Base-by-base conservation (phyloP, 768 basidiomycete genomes). In the Pleurotus citrinopileatus region DNA sequence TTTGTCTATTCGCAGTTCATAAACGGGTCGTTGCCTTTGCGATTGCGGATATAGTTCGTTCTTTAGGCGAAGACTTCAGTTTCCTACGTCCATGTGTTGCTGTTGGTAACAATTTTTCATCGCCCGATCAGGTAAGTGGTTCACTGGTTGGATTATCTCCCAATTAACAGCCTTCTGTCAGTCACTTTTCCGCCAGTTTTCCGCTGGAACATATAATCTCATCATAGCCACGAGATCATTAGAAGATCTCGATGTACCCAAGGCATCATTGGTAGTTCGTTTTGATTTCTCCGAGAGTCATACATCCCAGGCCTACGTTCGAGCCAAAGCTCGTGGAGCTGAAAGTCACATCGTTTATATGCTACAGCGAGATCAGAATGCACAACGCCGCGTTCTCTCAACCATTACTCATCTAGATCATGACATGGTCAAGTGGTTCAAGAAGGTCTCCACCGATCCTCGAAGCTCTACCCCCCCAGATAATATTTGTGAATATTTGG, bases 241-340 rank as follows among this genome's bases (percentile, higher is more conserved):
- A 4, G 82, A 86, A 63, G 86, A 87, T 61, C 59, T 87, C 9
- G 83, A 83, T 43, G 51, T 87, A 23, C 81, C 84, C 4, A 74
- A 74, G 26, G 79, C 76, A 5, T 75, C 79, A 5, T 67, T 85
- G 25, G 77, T 91, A 8, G 76, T 91, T 60, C 75, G 84, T 88
- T 87, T 76, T 59, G 78, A 87, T 60, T 62, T 84, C 0, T 82
- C 81, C 53, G 81, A 86, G 58, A 82, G 84, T 57, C 81, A 82
- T 50, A 62, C 86, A 4, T 84, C 83, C 3, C 78, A 83, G 63
- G 80, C 79, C 12, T 80, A 78, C 60, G 69, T 75, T 40, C 80
- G 79, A 26, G 74, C 79, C 26, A 72, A 73, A 27, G 71, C 80
- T 36, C 63, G 72, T 42, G 77, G 76, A 6, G 67, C 72, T 37